Base-by-base conservation (phyloP, 768 basidiomycete genomes). In the Mycena crocata region DNA sequence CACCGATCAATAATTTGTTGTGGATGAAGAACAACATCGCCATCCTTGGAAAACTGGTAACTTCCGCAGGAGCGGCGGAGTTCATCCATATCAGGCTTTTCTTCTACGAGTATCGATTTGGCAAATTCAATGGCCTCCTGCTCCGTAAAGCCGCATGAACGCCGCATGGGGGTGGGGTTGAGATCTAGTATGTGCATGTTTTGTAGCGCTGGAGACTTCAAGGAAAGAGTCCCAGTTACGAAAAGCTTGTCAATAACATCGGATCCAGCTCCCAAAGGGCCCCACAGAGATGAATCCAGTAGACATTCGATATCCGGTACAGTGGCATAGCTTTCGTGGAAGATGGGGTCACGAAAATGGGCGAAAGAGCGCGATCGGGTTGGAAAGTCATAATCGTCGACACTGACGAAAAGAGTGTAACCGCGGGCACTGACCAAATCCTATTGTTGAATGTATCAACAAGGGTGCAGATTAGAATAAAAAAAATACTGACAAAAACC, bases 241-340 rank as follows among this genome's bases (percentile, higher is more conserved):
- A 63, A n/a, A n/a, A 68, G 21, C n/a, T 68, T 68, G 23, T 37
- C n/a, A 7, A 68, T 56, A 35, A 60, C 67, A 44, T 60, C 46
- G 30, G 55, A 31, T 30, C 44, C 62, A 2, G 57, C 62, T 6
- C 55, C 39, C 1, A 67, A 15, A 37, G 66, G 60, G 13, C 31
- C 0, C 66, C 66, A 67, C 13, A 67, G 46, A 30, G 7, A 37
- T 23, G 31, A 23, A 51, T 67, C 59, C 45, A 67, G 21, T 0
- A 67, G 26, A n/a, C 26, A 8, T n/a, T 55, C 52, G 34, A 61
- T 54, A 0, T 62, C 59, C 21, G 19, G 37, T 5, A 24, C 4
- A 34, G 17, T 37, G 1, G 45, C 51, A 24, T 46, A 24, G 19
- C 19, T 24, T 7, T 39, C 15, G 30, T 44, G 35, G 1, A 12